phyloP scores from a whole-genome alignment of 2,329 filamentous ascomycete species.

The Penicillium freii region DNA sequence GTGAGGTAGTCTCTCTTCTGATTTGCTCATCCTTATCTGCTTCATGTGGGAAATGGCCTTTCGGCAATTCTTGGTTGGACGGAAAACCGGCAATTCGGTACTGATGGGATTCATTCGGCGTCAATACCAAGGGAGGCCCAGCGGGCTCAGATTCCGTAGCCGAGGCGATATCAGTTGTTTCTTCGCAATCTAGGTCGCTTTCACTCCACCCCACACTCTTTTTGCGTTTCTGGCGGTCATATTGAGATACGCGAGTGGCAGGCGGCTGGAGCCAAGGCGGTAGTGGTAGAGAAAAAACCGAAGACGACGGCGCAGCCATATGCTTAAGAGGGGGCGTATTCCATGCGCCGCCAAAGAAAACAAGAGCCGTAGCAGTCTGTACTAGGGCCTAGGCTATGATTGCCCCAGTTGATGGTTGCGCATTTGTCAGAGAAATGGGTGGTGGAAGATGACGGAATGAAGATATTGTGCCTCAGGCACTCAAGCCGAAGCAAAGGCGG shows the following conservation, averaged over 20 bases:
- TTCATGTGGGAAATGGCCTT: conserved; percentile 44
- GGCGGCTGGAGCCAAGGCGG: conserved; percentile 37
- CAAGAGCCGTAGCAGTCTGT: neutral
- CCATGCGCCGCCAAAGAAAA: neutral
- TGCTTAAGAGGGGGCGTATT: neutral
- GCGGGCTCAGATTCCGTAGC: conserved; percentile 21
- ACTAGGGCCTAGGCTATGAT: neutral
- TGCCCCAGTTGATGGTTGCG: neutral
- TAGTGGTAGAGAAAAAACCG: conserved; percentile 40
- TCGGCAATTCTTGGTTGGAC: conserved; percentile 39
- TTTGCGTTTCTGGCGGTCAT: conserved; percentile 38
- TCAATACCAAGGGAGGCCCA: conserved; percentile 30
- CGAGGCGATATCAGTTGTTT: conserved; percentile 32
- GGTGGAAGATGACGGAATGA: conserved; percentile 10
- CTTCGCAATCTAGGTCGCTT: conserved; percentile 25
- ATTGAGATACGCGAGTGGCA: conserved; percentile 36
- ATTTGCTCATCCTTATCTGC: conserved; percentile 18
- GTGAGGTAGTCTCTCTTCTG: conserved; percentile 11
- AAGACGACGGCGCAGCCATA: conserved; percentile 34
- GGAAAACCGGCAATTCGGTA: conserved; percentile 44
- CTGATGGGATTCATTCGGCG: conserved; percentile 44
- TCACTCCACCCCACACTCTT: conserved; percentile 29
- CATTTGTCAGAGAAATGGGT: conserved; percentile 1
- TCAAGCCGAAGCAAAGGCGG: conserved; percentile 13
- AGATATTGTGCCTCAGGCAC: conserved; percentile 11